Conservation (phyloP, 345 rosid species). For the Rhodamnia rubescens region DNA sequence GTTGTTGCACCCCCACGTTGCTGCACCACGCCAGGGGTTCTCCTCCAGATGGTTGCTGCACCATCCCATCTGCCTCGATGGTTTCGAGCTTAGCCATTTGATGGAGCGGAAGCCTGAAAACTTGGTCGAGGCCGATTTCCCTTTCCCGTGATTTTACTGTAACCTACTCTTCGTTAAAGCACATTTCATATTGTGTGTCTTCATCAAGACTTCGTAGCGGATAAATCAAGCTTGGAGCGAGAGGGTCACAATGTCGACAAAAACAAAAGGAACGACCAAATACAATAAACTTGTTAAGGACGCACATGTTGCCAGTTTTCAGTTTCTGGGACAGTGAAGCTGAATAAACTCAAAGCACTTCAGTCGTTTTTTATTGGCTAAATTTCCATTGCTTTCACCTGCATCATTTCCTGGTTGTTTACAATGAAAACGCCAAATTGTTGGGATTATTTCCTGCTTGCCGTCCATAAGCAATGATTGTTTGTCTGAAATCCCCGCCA, state of each 20-base stretch:
- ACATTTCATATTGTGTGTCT: not conserved
- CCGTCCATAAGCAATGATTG: not conserved
- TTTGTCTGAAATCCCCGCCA: not conserved
- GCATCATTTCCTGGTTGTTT: not conserved
- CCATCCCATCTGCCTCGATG: not conserved
- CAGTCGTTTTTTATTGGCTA: not conserved
- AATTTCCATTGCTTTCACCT: not conserved
- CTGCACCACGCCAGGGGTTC: too few relatives aligned
- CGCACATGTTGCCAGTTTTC: not conserved
- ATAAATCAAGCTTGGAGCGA: not conserved
- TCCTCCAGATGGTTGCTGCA: not conserved
- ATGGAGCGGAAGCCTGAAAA: not conserved
- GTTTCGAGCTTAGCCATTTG: not conserved
- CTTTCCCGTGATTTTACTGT: not conserved
- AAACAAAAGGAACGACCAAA: not conserved
- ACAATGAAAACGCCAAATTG: not conserved
- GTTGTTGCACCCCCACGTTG: not conserved
- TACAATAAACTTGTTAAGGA: not conserved
- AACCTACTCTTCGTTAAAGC: not conserved
- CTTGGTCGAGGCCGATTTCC: not conserved
- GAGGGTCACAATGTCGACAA: not conserved
- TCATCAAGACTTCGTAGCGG: not conserved
- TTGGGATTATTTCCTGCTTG: not conserved
- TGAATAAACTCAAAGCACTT: not conserved
- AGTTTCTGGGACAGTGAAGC: not conserved